Percentiles rank a stretch among this genome's conserved stretches.
phyloP scores from a whole-genome alignment of 768 basidiomycete genomes.

The Cantharellus anzutake region DNA sequence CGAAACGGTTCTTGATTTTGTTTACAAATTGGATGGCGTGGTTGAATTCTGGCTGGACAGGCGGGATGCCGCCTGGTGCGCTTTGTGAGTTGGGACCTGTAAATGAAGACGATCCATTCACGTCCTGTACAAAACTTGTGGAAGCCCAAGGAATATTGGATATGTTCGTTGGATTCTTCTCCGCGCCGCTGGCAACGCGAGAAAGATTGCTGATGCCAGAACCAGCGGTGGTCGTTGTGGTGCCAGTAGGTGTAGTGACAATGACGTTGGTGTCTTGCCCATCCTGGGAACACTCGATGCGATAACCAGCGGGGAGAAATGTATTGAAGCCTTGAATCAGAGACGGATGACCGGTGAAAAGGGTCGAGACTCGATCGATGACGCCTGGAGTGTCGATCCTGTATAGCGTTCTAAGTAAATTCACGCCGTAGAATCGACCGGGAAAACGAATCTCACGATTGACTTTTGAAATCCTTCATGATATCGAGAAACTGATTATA shows the following conservation, averaged over 20 bases:
- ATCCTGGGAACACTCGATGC: constrained; percentile 41
- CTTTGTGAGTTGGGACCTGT: not conserved
- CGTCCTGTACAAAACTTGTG: not conserved
- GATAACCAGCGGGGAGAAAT: constrained; percentile 85
- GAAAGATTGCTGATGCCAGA: constrained; percentile 5
- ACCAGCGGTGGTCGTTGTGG: constrained; percentile 10
- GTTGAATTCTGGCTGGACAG: constrained; percentile 40
- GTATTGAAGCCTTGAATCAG: constrained; percentile 98
- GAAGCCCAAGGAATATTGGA: not conserved
- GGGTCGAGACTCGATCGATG: constrained; percentile 81
- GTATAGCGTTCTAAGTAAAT: constrained; percentile 7
- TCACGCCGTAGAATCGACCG: not conserved
- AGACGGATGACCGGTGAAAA: constrained; percentile 75
- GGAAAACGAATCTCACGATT: constrained; percentile 34
- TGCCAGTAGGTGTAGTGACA: constrained; percentile 19
- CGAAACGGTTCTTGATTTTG: constrained; percentile 89
- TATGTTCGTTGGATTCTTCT: not conserved
- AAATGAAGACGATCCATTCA: not conserved
- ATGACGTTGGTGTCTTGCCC: constrained; percentile 27
- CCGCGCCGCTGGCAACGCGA: constrained; percentile 1
- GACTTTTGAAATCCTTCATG: constrained; percentile 94
- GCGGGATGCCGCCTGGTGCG: not conserved
- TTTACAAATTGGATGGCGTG: constrained; percentile 95
- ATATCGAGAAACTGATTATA: constrained; percentile 14
- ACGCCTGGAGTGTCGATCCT: constrained; percentile 98